These are phyloP conservation scores for Gnomoniopsis sp. DNA, from an alignment of 2,329 filamentous ascomycete genomes.

Conservation along the genomic window DNA sequence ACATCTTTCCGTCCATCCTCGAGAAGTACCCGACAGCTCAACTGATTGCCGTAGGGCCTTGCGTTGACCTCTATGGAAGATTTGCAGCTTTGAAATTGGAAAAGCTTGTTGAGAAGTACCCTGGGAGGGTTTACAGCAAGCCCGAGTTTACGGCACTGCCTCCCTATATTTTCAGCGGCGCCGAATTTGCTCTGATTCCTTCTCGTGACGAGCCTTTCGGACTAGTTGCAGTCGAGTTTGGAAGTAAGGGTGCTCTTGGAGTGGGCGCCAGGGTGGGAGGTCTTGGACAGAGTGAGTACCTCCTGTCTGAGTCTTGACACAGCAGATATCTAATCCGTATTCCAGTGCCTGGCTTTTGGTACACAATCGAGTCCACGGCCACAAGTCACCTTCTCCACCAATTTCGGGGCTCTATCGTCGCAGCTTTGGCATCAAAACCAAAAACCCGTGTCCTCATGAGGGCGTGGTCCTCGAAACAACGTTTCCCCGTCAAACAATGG, in stretches of 20 bases:
- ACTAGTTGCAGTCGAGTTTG: slow-evolving; percentile 65
- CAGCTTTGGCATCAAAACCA: slow-evolving; percentile 54
- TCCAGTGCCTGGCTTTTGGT: slow-evolving; percentile 71
- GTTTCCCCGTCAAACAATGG: slow-evolving; percentile 66
- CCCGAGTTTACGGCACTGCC: slow-evolving; percentile 65
- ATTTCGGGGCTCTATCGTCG: slow-evolving; percentile 60
- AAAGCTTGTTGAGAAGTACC: slow-evolving; percentile 62
- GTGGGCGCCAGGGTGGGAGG: slow-evolving; percentile 64
- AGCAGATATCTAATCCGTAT: not conserved
- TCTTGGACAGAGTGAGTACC: slow-evolving; percentile 39
- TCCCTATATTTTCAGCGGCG: slow-evolving; percentile 63
- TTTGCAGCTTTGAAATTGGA: slow-evolving; percentile 63
- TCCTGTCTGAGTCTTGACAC: not conserved
- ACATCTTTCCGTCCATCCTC: slow-evolving; percentile 59
- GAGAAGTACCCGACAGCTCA: slow-evolving; percentile 57
- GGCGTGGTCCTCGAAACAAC: slow-evolving; percentile 58
- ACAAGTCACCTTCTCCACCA: slow-evolving; percentile 60
- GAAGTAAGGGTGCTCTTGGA: slow-evolving; percentile 62
- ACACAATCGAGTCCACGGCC: slow-evolving; percentile 49
- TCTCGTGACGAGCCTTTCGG: slow-evolving; percentile 68
- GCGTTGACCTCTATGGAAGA: slow-evolving; percentile 64
- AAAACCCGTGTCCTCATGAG: slow-evolving; percentile 59
- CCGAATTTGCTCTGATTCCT: slow-evolving; percentile 66
- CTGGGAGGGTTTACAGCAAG: slow-evolving; percentile 63
- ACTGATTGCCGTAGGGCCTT: slow-evolving; percentile 59